phyloP scores from a whole-genome alignment of 176 grass and related monocot species.

The Oropetium thomaeum region DNA sequence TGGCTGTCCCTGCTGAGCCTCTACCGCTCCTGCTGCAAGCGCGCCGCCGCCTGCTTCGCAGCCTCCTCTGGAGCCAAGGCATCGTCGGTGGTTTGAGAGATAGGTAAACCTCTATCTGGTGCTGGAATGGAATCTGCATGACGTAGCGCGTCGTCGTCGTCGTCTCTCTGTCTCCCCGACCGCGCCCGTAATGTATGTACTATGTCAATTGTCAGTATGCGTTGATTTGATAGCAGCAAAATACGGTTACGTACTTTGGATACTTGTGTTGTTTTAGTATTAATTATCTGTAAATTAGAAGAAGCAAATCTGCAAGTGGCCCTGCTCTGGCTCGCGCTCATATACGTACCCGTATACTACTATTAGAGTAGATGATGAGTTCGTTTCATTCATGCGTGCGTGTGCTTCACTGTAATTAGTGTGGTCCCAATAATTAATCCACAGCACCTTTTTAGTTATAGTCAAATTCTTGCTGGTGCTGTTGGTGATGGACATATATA shows the following conservation, averaged over 20 bases:
- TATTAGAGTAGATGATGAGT: neutral
- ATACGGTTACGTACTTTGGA: neutral
- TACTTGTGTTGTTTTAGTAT: neutral
- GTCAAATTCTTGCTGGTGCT: neutral
- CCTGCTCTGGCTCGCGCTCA: neutral
- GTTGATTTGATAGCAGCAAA: slow-evolving; percentile 7
- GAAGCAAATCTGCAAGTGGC: neutral
- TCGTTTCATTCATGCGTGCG: neutral
- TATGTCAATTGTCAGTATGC: no score
- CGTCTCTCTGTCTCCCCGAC: neutral
- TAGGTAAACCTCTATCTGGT: neutral
- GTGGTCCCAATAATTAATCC: slow-evolving; percentile 14
- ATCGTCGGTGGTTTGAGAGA: neutral
- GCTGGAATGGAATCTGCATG: neutral
- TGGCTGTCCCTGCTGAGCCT: slow-evolving; percentile 44
- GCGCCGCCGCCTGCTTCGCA: slow-evolving; percentile 44
- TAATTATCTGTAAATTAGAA: slow-evolving; percentile 19
- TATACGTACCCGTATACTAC: no score
- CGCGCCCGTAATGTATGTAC: no score
- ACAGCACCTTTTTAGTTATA: slow-evolving; percentile 8
- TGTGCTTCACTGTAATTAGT: neutral
- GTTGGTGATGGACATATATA: neutral
- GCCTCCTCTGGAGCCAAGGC: no score
- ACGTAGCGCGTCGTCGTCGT: neutral
- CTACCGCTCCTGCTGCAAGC: slow-evolving; percentile 60